A percentile compares a stretch with the other conserved stretches of the same genome.
phyloP scores from a whole-genome alignment of 1,284 basidiomycete species.

The Pseudozyma flocculosa region DNA sequence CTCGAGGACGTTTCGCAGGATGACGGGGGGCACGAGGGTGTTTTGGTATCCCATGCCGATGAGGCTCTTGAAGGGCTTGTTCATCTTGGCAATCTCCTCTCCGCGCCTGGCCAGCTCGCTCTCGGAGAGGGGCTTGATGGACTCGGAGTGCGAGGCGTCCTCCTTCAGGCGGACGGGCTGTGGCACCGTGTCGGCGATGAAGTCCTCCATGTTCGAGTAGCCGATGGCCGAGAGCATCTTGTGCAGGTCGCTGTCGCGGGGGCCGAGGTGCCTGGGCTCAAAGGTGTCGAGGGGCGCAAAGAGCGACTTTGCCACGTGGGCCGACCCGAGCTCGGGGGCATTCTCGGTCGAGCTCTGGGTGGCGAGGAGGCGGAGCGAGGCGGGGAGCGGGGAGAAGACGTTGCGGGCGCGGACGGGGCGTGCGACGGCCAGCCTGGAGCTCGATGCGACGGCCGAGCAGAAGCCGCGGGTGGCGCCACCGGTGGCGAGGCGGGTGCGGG shows the following conservation, averaged over 20 bases:
- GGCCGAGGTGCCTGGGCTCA: conserved; percentile 50
- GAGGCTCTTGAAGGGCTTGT: conserved; percentile 83
- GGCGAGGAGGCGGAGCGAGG: conserved; percentile 13
- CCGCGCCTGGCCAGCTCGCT: conserved; percentile 77
- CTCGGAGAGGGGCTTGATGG: conserved; percentile 70
- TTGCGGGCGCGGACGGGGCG: conserved; percentile 3
- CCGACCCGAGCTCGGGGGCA: conserved; percentile 34
- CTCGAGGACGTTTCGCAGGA: conserved; percentile 66
- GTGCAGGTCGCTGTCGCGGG: conserved; percentile 40
- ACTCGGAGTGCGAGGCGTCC: conserved; percentile 67
- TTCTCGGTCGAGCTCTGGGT: conserved; percentile 40
- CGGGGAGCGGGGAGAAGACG: background rate
- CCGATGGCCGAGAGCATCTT: conserved; percentile 51
- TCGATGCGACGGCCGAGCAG: conserved; percentile 9
- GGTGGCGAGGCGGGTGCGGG: conserved; percentile 22
- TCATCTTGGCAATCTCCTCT: conserved; percentile 73
- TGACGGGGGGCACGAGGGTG: conserved; percentile 53
- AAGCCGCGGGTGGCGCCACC: conserved; percentile 15
- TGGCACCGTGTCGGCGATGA: conserved; percentile 51
- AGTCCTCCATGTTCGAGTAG: conserved; percentile 48
- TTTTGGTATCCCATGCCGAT: conserved; percentile 96
- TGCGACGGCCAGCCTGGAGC: conserved; percentile 9
- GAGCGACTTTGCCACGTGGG: conserved; percentile 40
- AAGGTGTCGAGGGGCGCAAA: conserved; percentile 54
- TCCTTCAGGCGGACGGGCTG: conserved; percentile 62